These are phyloP conservation scores for Curvularia lunata DNA, from an alignment of 2,329 filamentous ascomycete genomes.

Conservation along the genomic window DNA sequence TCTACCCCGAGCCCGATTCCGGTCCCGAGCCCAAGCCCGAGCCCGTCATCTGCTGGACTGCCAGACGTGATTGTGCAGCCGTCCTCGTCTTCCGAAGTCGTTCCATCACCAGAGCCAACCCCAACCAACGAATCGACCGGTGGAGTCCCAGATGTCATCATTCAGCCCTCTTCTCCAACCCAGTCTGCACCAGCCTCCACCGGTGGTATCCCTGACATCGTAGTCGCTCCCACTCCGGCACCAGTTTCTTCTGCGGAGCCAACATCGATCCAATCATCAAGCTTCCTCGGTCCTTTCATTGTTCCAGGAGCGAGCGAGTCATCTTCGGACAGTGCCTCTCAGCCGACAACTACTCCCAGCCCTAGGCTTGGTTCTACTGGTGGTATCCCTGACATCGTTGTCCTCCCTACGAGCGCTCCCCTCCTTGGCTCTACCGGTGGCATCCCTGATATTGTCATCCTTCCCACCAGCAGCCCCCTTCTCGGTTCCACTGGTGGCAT, in stretches of 20 bases:
- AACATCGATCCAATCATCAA: conserved; percentile 21
- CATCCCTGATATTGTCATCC: conserved; percentile 27
- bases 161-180: background rate
- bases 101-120: background rate
- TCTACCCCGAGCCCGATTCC: background rate
- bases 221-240: conserved; percentile 26
- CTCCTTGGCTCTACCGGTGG: conserved; percentile 30
- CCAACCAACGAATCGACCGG: conserved; percentile 3
- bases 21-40: background rate
- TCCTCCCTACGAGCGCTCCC: conserved; percentile 19
- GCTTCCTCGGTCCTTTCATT: conserved; percentile 34
- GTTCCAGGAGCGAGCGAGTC: conserved; percentile 32
- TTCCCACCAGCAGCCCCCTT: conserved; percentile 7
- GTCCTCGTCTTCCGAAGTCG: background rate
- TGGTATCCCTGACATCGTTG: conserved; percentile 1
- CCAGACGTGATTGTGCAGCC: conserved; percentile 13
- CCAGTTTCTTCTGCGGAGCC: conserved; percentile 14
- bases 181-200: conserved; percentile 8
- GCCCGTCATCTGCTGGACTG: background rate
- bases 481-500: conserved; percentile 31
- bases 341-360: conserved; percentile 17
- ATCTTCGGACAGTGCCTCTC: conserved; percentile 16
- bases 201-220: conserved; percentile 24
- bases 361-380: conserved; percentile 9
- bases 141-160: conserved; percentile 8